Conservation (phyloP, 441 rosid genomes). For the Pelargonium citronellum region DNA sequence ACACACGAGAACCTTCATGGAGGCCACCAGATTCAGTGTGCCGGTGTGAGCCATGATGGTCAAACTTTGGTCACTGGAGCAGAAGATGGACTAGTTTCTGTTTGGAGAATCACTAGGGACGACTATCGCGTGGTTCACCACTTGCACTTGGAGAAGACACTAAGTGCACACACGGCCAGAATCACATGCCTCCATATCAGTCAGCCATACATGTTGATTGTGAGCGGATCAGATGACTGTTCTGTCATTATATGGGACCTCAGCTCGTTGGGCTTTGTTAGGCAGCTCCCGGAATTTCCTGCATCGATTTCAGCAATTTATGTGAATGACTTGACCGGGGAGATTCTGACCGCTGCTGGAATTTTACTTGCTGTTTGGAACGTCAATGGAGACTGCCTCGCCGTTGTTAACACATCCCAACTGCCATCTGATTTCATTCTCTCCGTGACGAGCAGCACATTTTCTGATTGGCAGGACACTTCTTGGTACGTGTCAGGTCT, state of each 20-base stretch:
- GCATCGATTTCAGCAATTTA: conserved; percentile 44
- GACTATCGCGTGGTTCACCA: conserved; percentile 53
- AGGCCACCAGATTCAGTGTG: conserved; percentile 87
- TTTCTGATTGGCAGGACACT: conserved; percentile 92
- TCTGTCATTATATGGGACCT: conserved; percentile 96
- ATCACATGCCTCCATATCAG: conserved; percentile 89
- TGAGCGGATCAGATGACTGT: conserved; percentile 94
- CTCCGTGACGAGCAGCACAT: conserved; percentile 76
- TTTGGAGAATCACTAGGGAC: conserved; percentile 79
- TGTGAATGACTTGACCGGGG: conserved; percentile 90
- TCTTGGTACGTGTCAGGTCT: conserved; percentile 97
- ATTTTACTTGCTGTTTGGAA: conserved; percentile 96
- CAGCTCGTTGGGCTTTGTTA: conserved; percentile 72
- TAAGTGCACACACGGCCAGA: conserved; percentile 76
- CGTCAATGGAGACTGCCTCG: conserved; percentile 96
- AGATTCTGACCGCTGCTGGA: conserved; percentile 95
- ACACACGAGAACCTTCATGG: conserved; percentile 99
- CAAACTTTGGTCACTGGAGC: conserved; percentile 87
- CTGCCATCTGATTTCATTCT: conserved; percentile 92
- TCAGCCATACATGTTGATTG: conserved; percentile 96
- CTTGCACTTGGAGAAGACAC: conserved; percentile 69
- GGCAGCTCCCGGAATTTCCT: conserved; percentile 90
- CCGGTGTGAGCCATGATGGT: conserved; percentile 90
- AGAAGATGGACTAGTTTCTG: conserved; percentile 83
- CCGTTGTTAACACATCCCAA: conserved; percentile 87